phyloP scores from a whole-genome alignment of 2,329 filamentous ascomycete genomes.

The Neophaeococcomyces mojaviensis region DNA sequence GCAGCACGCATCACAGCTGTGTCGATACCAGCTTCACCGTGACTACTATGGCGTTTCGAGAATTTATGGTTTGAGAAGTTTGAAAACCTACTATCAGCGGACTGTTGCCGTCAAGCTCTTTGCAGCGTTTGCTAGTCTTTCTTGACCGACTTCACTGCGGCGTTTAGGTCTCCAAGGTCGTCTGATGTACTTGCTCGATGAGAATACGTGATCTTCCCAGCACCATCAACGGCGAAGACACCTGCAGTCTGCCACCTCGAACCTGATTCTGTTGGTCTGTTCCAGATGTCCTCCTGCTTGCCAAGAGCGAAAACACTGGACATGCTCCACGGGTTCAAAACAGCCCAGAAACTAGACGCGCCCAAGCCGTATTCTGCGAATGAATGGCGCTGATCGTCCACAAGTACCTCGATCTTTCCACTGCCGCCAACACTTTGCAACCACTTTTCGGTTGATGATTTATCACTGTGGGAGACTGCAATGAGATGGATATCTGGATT shows the following conservation, averaged over 20 bases:
- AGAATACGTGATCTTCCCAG: constrained; percentile 5
- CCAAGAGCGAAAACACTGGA: constrained; percentile 52
- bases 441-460: constrained; percentile 50
- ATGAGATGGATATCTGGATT: constrained; percentile 50
- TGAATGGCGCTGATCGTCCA: constrained; percentile 52
- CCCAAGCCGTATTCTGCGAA: constrained; percentile 63
- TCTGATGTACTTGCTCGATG: constrained; percentile 7
- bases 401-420: constrained; percentile 51
- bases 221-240: constrained; percentile 9
- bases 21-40: too few relatives aligned
- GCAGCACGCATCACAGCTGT: too few relatives aligned
- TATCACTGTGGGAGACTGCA: constrained; percentile 55
- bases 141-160: constrained; percentile 5
- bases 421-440: constrained; percentile 46
- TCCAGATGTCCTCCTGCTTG: constrained; percentile 58
- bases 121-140: too few relatives aligned
- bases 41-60: too few relatives aligned
- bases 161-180: constrained; percentile 8
- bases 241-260: constrained; percentile 23
- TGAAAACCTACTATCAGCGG: too few relatives aligned
- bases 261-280: constrained; percentile 24
- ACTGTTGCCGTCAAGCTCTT: too few relatives aligned
- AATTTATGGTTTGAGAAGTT: too few relatives aligned
- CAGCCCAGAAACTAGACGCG: constrained; percentile 53
- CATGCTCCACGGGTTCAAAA: constrained; percentile 52